Evolutionary conservation across 345 rosid species (phyloP), one percentile per base, ranked within the genome.

Genomic region (Lepidium africanum): DNA sequence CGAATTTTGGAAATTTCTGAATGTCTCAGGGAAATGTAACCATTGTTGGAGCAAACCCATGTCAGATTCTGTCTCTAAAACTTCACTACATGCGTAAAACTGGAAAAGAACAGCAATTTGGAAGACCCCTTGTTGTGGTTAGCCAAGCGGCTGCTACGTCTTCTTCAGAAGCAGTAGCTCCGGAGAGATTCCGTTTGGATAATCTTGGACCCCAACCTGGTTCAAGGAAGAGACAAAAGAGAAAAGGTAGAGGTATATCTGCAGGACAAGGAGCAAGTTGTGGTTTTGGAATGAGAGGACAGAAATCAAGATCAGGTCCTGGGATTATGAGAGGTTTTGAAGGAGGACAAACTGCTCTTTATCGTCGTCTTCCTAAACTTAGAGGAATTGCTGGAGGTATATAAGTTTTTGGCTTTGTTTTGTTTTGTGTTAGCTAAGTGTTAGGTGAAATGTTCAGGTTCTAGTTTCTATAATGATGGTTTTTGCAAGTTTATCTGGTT

Each of bases 211-310:
- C 99, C 2, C 97, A 94, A 40, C 91, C 88, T 10, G 97, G 99
- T 39, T 88, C 97, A 5, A 90, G 96, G 41, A 90, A 90, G 90
- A 90, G 69, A 48, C 83, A 71, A 36, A 93, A 90, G 91, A 83
- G 96, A 72, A 93, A 93, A 80, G 99, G 97, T 7, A 82, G 97
- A 81, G 97, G 97, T 47, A 81, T 83, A 15, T 72, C 97, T 0
- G 95, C 98, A 9, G 97, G 97, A 3, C 97, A 93, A 73, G 97
- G 98, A 2, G 83, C 81, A 10, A 93, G 97, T 67, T 90, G 97
- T 59, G 98, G 97, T 62, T 88, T 88, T 56, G 98, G 97, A 7
- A 90, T 90, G 98, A 84, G 95, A 77, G 98, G 98, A n/a, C 97
- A 93, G 84, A 93, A 93, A 59, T 94, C 99, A 10, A 78, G 96